Evolutionary conservation across 1,284 basidiomycete genomes (phyloP), one percentile per base, ranked within the genome.

Genomic region (Pyrrhoderma noxium): DNA sequence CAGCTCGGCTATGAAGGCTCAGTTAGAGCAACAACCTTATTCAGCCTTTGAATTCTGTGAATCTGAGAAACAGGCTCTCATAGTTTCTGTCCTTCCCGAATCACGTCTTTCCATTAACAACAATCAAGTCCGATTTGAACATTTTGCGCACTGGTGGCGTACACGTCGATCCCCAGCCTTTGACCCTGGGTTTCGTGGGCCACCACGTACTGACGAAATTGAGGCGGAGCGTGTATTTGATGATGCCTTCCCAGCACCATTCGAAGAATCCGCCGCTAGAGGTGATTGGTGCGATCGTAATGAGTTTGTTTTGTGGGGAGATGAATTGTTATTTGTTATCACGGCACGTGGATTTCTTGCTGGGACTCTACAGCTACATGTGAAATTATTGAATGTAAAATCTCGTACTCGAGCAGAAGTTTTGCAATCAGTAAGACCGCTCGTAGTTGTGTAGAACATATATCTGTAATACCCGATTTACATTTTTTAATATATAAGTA

Each of bases 321-420:
- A 58, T 34, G 56, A 58, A 36, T 31, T 56, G 11, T 43, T 58
- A 25, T 58, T 58, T 48, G 43, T 54, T 9, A 53, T 58, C 23
- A 53, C 51, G 0, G 49, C 46, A 31, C 23, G 56, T 2, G 53
- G 54, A 11, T 56, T 54, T 34, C 48, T 56, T 41, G 56, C 56
- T 16, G 56, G 54, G n/a, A 55, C 55, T 13, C 54, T 55, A 21
- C 50, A 56, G 21, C 25, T 58, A 8, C 54, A 54, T 42, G 51
- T 58, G 34, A 58, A 56, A 42, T 40, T 58, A 23, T 40, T 56
- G 16, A 49, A 56, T 34, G 51, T 58, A 9, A 40, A 51, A 9
- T 54, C 56, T 2, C 35, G 56, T 8, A 56, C 56, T 21, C 22
- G 54, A n/a, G 51, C 54, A 2, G 45, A 41, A 21, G 52, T 58